Conservation (phyloP, 257 asterid species). For the Fraxinus americana region DNA sequence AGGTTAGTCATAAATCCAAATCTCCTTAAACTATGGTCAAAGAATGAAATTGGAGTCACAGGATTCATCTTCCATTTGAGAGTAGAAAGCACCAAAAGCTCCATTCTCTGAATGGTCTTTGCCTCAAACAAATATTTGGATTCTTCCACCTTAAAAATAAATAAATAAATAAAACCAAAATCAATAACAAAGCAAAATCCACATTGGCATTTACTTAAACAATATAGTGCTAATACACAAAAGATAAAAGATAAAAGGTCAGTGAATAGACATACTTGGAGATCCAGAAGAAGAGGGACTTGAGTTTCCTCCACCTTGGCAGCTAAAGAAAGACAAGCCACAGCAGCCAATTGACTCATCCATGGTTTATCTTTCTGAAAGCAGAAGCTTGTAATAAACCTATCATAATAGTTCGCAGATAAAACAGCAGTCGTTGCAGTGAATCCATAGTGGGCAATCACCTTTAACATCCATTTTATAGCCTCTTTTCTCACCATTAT, state of each 20-base stretch:
- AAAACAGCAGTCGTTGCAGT: slow-evolving; percentile 61
- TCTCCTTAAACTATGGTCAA: slow-evolving; percentile 87
- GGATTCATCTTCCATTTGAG: slow-evolving; percentile 86
- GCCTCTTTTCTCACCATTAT: slow-evolving; percentile 57
- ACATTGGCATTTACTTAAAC: slow-evolving; percentile 38
- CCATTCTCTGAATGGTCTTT: slow-evolving; percentile 89
- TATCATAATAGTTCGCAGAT: slow-evolving; percentile 69
- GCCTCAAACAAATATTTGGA: slow-evolving; percentile 76
- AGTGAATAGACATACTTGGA: slow-evolving; percentile 61
- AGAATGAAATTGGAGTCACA: slow-evolving; percentile 78
- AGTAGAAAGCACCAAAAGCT: slow-evolving; percentile 71
- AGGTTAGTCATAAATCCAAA: slow-evolving; percentile 49
- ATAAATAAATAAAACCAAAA: slow-evolving; percentile 24
- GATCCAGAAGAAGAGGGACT: slow-evolving; percentile 78
- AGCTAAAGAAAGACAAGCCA: slow-evolving; percentile 94
- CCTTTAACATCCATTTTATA: slow-evolving; percentile 72
- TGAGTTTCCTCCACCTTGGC: slow-evolving; percentile 94
- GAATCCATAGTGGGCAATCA: slow-evolving; percentile 60
- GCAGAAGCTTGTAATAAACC: slow-evolving; percentile 55
- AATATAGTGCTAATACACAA: slow-evolving; percentile 24
- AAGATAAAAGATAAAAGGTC: neutral
- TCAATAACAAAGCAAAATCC: slow-evolving; percentile 17
- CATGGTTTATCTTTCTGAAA: slow-evolving; percentile 91
- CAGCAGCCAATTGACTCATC: slow-evolving; percentile 92
- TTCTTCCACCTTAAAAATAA: slow-evolving; percentile 57